phyloP scores from a whole-genome alignment of 2,329 filamentous ascomycete species.

The Apiospora arundinis region DNA sequence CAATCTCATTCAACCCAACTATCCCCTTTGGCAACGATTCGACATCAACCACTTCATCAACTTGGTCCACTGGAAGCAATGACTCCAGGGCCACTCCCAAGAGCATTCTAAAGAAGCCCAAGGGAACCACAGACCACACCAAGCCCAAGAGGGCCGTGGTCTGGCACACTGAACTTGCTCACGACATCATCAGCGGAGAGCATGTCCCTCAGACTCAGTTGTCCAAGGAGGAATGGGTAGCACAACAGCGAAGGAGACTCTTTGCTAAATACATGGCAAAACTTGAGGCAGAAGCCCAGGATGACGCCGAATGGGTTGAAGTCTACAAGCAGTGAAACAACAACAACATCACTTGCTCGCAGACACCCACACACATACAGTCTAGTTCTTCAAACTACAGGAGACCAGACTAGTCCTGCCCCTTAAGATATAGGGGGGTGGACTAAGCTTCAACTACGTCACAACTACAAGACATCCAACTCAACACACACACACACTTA shows the following conservation, averaged over 20 bases:
- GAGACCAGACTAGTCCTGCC: background rate
- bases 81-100: background rate
- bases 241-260: background rate
- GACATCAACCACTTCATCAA: background rate
- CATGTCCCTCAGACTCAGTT: conserved; percentile 5
- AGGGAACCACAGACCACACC: background rate
- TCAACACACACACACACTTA: background rate
- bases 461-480: background rate
- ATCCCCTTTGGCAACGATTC: background rate
- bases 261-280: background rate
- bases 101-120: background rate
- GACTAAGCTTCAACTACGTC: background rate
- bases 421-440: background rate
- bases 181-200: background rate
- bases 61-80: background rate
- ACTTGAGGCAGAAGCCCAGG: background rate
- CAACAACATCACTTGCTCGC: background rate
- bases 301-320: background rate
- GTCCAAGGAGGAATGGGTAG: background rate
- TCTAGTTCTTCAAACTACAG: background rate
- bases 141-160: conserved; percentile 14
- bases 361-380: background rate
- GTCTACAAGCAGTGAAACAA: background rate
- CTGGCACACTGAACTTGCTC: conserved; percentile 12
- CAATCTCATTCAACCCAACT: background rate